Base-by-base conservation (phyloP, 2,329 filamentous ascomycete species). In the Clonostachys byssicola region DNA sequence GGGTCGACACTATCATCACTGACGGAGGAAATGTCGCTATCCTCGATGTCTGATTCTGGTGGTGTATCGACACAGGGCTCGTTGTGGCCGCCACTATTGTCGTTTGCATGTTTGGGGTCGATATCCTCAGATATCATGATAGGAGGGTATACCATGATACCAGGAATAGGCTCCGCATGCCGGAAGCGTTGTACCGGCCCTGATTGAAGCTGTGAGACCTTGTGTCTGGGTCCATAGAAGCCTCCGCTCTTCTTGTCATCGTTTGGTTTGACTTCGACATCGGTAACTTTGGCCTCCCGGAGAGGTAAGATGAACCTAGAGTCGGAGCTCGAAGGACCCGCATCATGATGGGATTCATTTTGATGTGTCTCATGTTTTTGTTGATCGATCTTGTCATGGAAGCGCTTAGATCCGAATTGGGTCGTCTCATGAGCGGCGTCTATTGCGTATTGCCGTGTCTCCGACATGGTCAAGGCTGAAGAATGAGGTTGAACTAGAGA, bases 361-460 rank as follows among this genome's bases (percentile, higher is more conserved):
- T 53, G 54, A 16, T 58, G 60, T 18, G 52, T 58, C 47, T 69
- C 67, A 52, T 66, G 61, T 53, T 73, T 71, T 16, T 66, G 67
- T 53, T 65, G 71, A 33, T 75, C 67, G 51, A 85, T 63, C 64
- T 86, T 86, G 47, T 76, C 74, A 54, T 84, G 81, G 60, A 83
- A 86, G 52, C 78, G 78, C 63, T 79, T 72, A 40, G 82, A 86
- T 51, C 80, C 82, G 65, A 86, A 86, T 62, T 86, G 82, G 50
- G 81, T 83, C 51, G 23, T 30, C 23, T 81, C 73, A 53, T 83
- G 81, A 55, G 76, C 72, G 57, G 78, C 79, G 53, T 85, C 81
- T 80, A 84, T 83, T 58, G 64, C 63, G 61, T 57, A 52, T 52
- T 58, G 55, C 42, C 56, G 57, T 44, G 56, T 53, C 52, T 65